A percentile compares a stretch with the other conserved stretches of the same genome.
phyloP scores from a whole-genome alignment of 202 grass and related monocot species.

The Miscanthus sacchariflorus region DNA sequence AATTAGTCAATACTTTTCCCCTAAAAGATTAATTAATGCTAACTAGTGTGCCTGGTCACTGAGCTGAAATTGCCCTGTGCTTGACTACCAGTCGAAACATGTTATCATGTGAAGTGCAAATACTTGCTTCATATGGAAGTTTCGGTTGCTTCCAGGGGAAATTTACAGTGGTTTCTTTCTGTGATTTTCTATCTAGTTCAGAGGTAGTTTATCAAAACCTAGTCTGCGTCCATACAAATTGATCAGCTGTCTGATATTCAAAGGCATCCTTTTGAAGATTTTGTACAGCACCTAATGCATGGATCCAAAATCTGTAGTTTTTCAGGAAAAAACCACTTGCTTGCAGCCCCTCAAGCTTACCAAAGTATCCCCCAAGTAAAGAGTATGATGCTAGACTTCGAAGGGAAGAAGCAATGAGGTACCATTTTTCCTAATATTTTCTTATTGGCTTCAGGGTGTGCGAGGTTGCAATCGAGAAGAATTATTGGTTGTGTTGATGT shows the following conservation, averaged over 20 bases:
- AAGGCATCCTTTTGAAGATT: background rate
- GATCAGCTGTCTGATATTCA: background rate
- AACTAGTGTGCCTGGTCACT: background rate
- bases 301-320: conserved; percentile 64
- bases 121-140: background rate
- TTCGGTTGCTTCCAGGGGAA: conserved; percentile 1
- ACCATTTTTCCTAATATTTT: conserved; percentile 30
- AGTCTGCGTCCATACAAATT: background rate
- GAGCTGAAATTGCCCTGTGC: background rate
- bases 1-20: background rate
- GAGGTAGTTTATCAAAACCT: conserved; percentile 17
- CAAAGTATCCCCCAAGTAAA: conserved; percentile 91
- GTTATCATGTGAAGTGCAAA: conserved; percentile 1
- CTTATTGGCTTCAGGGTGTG: conserved; percentile 14
- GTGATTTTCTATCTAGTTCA: conserved; percentile 19
- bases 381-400: conserved; percentile 79
- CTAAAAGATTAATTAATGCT: background rate
- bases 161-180: background rate
- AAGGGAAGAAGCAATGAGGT: conserved; percentile 65
- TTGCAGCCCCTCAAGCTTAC: conserved; percentile 77
- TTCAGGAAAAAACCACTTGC: conserved; percentile 75
- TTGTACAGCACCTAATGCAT: conserved; percentile 17
- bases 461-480: background rate
- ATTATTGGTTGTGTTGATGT: background rate
- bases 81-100: background rate